phyloP scores from a whole-genome alignment of 2,329 filamentous ascomycete species.

The Chaetomium sp. region DNA sequence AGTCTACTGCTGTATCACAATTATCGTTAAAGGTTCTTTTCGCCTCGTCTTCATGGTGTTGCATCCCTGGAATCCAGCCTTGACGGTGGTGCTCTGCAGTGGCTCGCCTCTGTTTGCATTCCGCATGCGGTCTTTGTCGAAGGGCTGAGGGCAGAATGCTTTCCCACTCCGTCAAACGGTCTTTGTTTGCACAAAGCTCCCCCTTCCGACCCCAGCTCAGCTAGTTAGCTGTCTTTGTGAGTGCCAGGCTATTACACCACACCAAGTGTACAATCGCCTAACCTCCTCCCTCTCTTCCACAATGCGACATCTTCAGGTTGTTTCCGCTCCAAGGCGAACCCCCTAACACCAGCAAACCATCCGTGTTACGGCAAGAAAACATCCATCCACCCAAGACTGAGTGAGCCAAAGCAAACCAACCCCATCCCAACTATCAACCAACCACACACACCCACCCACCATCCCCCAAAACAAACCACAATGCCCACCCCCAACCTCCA shows the following conservation, averaged over 20 bases:
- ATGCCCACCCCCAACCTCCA: background rate
- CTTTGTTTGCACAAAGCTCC: conserved; percentile 15
- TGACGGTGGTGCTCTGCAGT: background rate
- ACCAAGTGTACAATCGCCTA: background rate
- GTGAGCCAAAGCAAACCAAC: background rate
- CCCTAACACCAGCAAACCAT: background rate
- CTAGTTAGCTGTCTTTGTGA: conserved; percentile 5
- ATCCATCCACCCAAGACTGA: background rate
- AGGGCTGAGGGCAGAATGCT: background rate
- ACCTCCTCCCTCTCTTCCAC: background rate
- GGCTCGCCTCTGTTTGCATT: background rate
- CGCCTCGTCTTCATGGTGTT: background rate
- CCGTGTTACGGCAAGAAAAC: background rate
- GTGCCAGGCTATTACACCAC: background rate
- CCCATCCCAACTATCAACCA: background rate
- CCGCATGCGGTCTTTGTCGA: conserved; percentile 17
- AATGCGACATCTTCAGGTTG: background rate
- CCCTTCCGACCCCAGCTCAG: background rate
- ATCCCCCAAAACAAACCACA: background rate
- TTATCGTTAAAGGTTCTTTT: background rate
- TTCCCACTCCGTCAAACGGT: conserved; percentile 13
- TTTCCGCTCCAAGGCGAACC: background rate
- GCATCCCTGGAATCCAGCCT: background rate
- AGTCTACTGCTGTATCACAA: background rate
- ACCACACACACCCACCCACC: background rate